Percentiles rank a stretch among this genome's conserved stretches.
Evolutionary conservation across 768 basidiomycete genomes (phyloP).

Genomic region (Leucocoprinus birnbaumii): DNA sequence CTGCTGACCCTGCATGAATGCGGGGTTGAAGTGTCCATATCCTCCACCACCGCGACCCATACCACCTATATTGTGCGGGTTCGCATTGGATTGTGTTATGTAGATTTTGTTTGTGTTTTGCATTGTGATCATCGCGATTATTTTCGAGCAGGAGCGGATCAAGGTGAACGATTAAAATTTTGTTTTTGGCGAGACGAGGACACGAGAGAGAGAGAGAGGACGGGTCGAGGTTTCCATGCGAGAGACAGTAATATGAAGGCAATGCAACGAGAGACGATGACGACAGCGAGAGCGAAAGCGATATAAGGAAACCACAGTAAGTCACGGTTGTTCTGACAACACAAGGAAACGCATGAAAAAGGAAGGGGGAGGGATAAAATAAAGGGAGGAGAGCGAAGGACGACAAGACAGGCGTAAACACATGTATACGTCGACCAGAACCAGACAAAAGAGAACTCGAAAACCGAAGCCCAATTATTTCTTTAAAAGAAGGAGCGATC

Average conservation of each 20-base stretch:
- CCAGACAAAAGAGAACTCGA: background rate
- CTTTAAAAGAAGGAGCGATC: too few relatives aligned
- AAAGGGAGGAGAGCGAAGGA: conserved; percentile 13
- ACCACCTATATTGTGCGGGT: conserved; percentile 34
- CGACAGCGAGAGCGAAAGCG: conserved; percentile 1
- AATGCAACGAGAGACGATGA: conserved; percentile 7
- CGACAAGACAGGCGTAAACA: background rate
- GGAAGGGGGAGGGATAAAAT: conserved; percentile 12
- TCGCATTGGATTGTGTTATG: too few relatives aligned
- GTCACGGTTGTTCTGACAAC: conserved; percentile 30
- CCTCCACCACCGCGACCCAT: conserved; percentile 40
- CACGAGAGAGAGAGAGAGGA: conserved; percentile 15
- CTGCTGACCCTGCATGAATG: conserved; percentile 58
- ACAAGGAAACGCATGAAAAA: conserved; percentile 18
- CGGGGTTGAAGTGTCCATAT: conserved; percentile 69
- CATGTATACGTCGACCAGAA: too few relatives aligned
- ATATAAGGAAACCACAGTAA: conserved; percentile 27
- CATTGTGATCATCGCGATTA: too few relatives aligned
- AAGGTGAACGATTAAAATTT: background rate
- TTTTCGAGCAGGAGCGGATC: too few relatives aligned
- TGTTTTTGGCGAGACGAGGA: conserved; percentile 17
- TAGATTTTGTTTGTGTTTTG: too few relatives aligned
- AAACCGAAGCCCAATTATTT: background rate
- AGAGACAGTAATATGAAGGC: conserved; percentile 7
- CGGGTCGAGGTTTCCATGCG: background rate